A percentile compares a stretch with the other conserved stretches of the same genome.
Evolutionary conservation across 805 yeast genomes (phyloP).

Genomic region (Alloascoidea africana): DNA sequence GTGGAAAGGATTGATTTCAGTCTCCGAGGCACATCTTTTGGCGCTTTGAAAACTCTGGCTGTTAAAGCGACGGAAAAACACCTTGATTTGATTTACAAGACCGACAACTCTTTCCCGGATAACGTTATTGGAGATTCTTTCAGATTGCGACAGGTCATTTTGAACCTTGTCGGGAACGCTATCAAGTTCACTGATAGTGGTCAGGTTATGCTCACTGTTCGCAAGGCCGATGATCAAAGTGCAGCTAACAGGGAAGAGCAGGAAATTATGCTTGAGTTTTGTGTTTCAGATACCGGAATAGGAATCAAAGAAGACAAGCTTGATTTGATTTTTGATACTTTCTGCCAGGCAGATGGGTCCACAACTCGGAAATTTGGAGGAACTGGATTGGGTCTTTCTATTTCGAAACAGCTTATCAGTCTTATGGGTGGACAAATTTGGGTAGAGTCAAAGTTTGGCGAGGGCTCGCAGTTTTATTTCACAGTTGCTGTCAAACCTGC

Average conservation of each 20-base stretch:
- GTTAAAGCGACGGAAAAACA: conserved; percentile 84
- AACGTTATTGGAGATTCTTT: conserved; percentile 79
- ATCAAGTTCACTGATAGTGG: conserved; percentile 78
- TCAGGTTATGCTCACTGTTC: conserved; percentile 62
- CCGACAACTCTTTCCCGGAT: conserved; percentile 81
- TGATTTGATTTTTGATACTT: conserved; percentile 76
- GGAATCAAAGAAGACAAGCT: conserved; percentile 79
- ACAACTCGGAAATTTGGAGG: conserved; percentile 90
- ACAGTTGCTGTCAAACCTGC: conserved; percentile 72
- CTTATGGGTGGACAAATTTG: conserved; percentile 91
- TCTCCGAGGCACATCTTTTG: conserved; percentile 75
- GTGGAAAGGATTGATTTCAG: conserved; percentile 83
- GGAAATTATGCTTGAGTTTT: conserved; percentile 56
- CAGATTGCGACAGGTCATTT: conserved; percentile 73
- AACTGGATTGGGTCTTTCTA: conserved; percentile 79
- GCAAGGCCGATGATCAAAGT: conserved; percentile 28
- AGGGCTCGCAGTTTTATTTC: conserved; percentile 74
- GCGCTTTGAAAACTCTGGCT: conserved; percentile 78
- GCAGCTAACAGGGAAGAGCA: conserved; percentile 16
- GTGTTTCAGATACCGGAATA: conserved; percentile 84
- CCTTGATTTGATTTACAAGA: conserved; percentile 62
- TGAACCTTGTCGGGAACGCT: conserved; percentile 81
- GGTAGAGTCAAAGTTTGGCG: conserved; percentile 71
- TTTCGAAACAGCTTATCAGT: conserved; percentile 75
- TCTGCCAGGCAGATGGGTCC: conserved; percentile 90